Evolutionary conservation across 2,329 filamentous ascomycete genomes (phyloP), one percentile per base, ranked within the genome.

Genomic region (Ascochyta lentis): DNA sequence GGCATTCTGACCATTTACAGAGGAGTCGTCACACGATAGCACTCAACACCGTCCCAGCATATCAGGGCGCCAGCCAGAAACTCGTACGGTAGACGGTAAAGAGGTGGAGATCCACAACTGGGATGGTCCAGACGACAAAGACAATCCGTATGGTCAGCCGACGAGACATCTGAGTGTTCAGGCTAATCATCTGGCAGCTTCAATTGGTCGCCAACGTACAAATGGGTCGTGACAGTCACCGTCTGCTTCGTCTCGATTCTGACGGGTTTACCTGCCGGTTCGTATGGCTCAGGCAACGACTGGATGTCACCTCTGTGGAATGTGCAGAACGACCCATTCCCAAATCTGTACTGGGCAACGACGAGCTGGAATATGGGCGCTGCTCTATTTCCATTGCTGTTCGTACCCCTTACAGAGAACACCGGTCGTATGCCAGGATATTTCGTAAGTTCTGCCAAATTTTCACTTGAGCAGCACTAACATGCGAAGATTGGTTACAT

Each of bases 401-500:
- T 78, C 15, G 65, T 80, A 3, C 78, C 77, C 1, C 54, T 78
- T 34, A 78, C 76, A 16, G 77, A 79, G 55, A 74, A 76, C 6
- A 76, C 76, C 3, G 77, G 77, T 1, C 74, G 78, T 6, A 80
- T 79, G 77, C 77, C 77, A 0, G 78, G 77, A 0, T 79, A 79
- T 46, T 79, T 79, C 35, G 72, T 71, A 51, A 22, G 60, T 50
- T 13, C 9, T 39, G 9, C 8, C 22, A 22, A 0, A 2, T 15
- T 13, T 22, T 39, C 27, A 10, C 19, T 7, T 3, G 1, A n/a
- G 33, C n/a, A 10, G 6, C 34, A 24, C 50, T 59, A 44, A 59
- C 23, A 29, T 19, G 12, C 19, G 1, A 13, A 71, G 69, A 54
- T 64, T 15, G 67, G 76, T 1, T 79, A 79, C 52, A 72, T 78